Percentiles rank a stretch among this genome's conserved stretches.
These are phyloP conservation scores for Gossypium longicalyx DNA, from an alignment of 345 rosid species.

Conservation along the genomic window DNA sequence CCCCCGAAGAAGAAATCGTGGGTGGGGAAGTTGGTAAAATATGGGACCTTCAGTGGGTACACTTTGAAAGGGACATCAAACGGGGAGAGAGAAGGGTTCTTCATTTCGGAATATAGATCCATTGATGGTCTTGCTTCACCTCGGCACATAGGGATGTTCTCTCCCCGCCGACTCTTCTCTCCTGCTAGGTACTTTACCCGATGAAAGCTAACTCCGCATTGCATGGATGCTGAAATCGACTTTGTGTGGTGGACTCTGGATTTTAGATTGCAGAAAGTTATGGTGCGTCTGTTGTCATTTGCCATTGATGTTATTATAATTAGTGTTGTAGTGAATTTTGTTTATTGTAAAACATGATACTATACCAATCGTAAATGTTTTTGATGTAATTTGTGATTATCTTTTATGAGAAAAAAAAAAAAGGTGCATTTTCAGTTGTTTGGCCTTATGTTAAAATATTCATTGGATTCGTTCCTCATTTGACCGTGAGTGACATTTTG, in stretches of 20 bases:
- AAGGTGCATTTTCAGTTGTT: too few species aligned
- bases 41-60: constrained; percentile 49
- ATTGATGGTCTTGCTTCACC: constrained; percentile 58
- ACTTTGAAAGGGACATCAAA: constrained; percentile 11
- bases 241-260: background rate
- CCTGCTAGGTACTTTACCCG: background rate
- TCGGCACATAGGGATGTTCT: constrained; percentile 53
- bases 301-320: too few species aligned
- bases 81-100: constrained; percentile 42
- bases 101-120: constrained; percentile 43
- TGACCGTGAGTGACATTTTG: too few species aligned
- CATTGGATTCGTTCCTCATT: too few species aligned
- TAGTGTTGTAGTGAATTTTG: too few species aligned
- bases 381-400: too few species aligned
- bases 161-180: constrained; percentile 32
- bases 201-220: background rate
- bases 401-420: too few species aligned
- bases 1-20: constrained; percentile 56
- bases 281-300: too few species aligned
- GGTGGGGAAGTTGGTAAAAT: constrained; percentile 63
- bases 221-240: background rate
- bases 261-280: background rate
- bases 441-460: too few species aligned
- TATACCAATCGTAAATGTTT: too few species aligned
- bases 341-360: too few species aligned